phyloP scores from a whole-genome alignment of 805 yeast genomes.

The Candida maltosa region DNA sequence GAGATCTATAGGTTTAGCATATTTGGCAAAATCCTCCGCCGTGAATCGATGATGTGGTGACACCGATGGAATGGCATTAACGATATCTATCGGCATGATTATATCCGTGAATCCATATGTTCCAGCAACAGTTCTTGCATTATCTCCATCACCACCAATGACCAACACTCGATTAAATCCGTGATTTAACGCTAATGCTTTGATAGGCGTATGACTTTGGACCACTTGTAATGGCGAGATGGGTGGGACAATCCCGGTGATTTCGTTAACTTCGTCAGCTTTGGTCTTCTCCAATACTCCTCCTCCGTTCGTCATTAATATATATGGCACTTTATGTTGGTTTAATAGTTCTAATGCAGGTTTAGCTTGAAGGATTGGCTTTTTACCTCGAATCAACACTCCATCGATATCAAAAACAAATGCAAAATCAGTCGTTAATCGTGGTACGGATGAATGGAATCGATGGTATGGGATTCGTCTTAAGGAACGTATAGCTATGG shows the following conservation, averaged over 20 bases:
- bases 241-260: slow-evolving; percentile 33
- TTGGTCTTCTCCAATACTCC: slow-evolving; percentile 69
- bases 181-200: slow-evolving; percentile 46
- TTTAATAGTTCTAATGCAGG: slow-evolving; percentile 57
- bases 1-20: slow-evolving; percentile 29
- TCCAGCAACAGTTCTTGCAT: slow-evolving; percentile 68
- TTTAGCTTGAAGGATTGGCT: slow-evolving; percentile 62
- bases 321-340: slow-evolving; percentile 61
- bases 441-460: background rate
- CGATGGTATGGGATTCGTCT: background rate
- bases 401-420: slow-evolving; percentile 72
- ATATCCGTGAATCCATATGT: slow-evolving; percentile 78
- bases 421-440: slow-evolving; percentile 21
- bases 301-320: slow-evolving; percentile 89
- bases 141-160: slow-evolving; percentile 77
- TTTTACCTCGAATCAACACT: slow-evolving; percentile 72
- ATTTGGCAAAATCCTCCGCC: slow-evolving; percentile 40
- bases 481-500: too few relatives aligned
- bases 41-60: slow-evolving; percentile 68
- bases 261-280: slow-evolving; percentile 22
- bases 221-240: slow-evolving; percentile 65
- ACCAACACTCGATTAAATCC: slow-evolving; percentile 63
- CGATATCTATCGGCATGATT: slow-evolving; percentile 67
- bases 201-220: slow-evolving; percentile 86
- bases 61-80: slow-evolving; percentile 52